Conservation (phyloP, 768 basidiomycete genomes). For the Xerocomellus intermedius region DNA sequence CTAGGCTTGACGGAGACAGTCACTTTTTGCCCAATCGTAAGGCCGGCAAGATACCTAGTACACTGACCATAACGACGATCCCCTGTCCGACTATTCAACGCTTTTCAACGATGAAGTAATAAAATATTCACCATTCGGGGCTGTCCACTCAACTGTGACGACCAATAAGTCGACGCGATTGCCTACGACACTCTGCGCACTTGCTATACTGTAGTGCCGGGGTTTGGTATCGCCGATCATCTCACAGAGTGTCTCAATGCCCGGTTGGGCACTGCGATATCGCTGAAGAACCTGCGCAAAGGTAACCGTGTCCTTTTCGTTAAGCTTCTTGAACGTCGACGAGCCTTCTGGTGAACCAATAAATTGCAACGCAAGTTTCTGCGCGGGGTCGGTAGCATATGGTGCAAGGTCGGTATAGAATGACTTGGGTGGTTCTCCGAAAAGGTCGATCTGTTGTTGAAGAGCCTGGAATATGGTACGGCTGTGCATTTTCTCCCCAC, state of each 20-base stretch:
- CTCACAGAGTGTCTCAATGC: slow-evolving; percentile 83
- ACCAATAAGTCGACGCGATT: slow-evolving; percentile 92
- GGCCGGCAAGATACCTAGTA: slow-evolving; percentile 86
- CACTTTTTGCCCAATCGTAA: slow-evolving; percentile 86
- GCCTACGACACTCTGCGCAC: slow-evolving; percentile 92
- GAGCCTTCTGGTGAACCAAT: slow-evolving; percentile 91
- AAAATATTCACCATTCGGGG: slow-evolving; percentile 65
- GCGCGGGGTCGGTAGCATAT: slow-evolving; percentile 65
- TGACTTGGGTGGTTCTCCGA: slow-evolving; percentile 92
- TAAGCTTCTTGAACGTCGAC: slow-evolving; percentile 91
- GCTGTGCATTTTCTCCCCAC: slow-evolving; percentile 75
- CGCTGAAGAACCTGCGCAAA: slow-evolving; percentile 83
- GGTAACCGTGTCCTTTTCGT: slow-evolving; percentile 91
- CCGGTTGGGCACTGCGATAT: slow-evolving; percentile 77
- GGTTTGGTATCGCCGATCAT: slow-evolving; percentile 95
- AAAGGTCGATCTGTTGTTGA: slow-evolving; percentile 95
- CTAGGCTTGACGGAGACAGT: slow-evolving; percentile 98
- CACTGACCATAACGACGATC: slow-evolving; percentile 86
- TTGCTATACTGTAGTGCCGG: slow-evolving; percentile 97
- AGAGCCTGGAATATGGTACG: slow-evolving; percentile 94
- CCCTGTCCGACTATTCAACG: slow-evolving; percentile 45
- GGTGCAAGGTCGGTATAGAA: slow-evolving; percentile 89
- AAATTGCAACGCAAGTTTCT: slow-evolving; percentile 81
- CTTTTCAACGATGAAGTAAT: background rate
- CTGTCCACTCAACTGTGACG: slow-evolving; percentile 94